Base-by-base conservation (phyloP, 2,329 filamentous ascomycete genomes). In the Dothistroma septosporum region DNA sequence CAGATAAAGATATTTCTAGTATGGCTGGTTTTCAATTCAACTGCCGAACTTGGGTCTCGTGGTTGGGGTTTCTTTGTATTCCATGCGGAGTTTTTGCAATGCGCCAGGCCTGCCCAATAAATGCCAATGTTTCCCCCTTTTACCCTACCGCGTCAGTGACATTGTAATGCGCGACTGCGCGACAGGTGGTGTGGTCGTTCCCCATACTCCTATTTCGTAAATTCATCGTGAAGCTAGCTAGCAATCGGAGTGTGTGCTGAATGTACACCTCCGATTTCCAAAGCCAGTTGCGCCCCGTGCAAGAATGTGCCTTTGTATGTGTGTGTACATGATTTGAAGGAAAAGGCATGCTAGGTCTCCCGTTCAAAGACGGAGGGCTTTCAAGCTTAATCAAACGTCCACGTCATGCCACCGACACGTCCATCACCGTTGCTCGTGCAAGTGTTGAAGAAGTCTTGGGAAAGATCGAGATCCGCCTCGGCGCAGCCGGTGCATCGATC, bases 401-500 rank as follows among this genome's bases (percentile, higher is more conserved):
- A 79, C 61, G 76, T 68, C 52, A 79, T 75, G 59, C 73, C 75
- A 60, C 54, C 14, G 56, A 80, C 69, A 65, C 80, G 77, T 55
- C 79, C 79, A 46, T 71, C 72, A 8, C 66, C 65, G 49, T 69
- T 63, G 28, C 66, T 67, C 54, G 71, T 72, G 58, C 77, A 70
- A 12, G 61, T 65, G 55, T 72, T 69, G 73, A 78, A 79, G 56
- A 78, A 73, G 7, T 57, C 59, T 50, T 73, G 64, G 14, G 82
- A 84, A 66, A 88, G 79, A 69, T 91, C 88, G 53, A 91, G 83
- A 68, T 80, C 78, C 46, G 73, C 65, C 62, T 53, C 59, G 0
- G 55, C 70, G 74, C 90, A 94, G 68, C 87, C 87, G 76, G 84
- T 83, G 80, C 90, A 94, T 78, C 90, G 91, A 79, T 94, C 90